A percentile compares a stretch with the other conserved stretches of the same genome.
Conservation (phyloP, 1,139 yeast species). For the Komagataea norvegica region DNA sequence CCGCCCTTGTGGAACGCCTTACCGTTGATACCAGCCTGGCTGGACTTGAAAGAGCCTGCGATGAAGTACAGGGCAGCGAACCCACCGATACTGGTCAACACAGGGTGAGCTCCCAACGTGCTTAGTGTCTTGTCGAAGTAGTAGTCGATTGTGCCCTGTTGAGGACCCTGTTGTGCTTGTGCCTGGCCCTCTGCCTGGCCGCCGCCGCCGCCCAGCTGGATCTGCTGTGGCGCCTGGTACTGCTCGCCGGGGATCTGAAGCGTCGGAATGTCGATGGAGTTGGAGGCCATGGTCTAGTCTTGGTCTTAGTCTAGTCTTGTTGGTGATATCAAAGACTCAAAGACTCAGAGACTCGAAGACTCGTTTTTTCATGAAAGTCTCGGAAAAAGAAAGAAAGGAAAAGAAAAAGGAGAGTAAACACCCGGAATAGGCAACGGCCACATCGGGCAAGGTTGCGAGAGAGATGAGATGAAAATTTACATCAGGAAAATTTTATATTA, state of each 20-base stretch:
- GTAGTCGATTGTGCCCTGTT: slow-evolving; percentile 43
- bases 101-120: slow-evolving; percentile 74
- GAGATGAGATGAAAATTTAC: slow-evolving; percentile 7
- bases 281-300: slow-evolving; percentile 20
- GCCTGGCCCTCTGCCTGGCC: slow-evolving; percentile 22
- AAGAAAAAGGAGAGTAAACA: slow-evolving; percentile 1
- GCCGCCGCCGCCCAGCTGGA: slow-evolving; percentile 18
- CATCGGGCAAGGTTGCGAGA: slow-evolving; percentile 1
- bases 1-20: slow-evolving; percentile 79
- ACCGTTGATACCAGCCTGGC: slow-evolving; percentile 69
- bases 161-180: slow-evolving; percentile 17
- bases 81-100: slow-evolving; percentile 66
- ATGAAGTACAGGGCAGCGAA: slow-evolving; percentile 59
- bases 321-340: no score
- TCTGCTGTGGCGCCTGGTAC: slow-evolving; percentile 20
- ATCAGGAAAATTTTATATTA: not conserved
- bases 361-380: not conserved
- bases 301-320: not conserved
- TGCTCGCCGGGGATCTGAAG: slow-evolving; percentile 56
- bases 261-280: slow-evolving; percentile 50
- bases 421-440: slow-evolving; percentile 1
- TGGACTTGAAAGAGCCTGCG: slow-evolving; percentile 62
- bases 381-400: not conserved
- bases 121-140: slow-evolving; percentile 63
- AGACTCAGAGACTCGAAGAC: no score